Evolutionary conservation across 768 basidiomycete species (phyloP).

Genomic region (Collybiopsis luxurians): DNA sequence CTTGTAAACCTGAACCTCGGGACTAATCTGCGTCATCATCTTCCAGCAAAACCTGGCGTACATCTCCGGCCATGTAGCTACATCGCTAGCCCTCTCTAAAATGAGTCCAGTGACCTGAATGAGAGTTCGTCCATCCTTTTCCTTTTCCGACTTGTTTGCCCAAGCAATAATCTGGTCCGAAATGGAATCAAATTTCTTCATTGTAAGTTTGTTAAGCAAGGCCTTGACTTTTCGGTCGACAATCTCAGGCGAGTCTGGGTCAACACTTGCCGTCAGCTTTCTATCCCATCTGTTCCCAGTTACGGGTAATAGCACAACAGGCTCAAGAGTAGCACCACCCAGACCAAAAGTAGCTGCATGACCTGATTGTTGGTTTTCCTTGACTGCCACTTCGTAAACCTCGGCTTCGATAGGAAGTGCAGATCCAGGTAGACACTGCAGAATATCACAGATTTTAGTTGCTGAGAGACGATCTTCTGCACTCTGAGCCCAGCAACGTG

Average conservation of each 20-base stretch:
- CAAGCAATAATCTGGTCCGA: conserved; percentile 93
- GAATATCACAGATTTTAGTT: background rate
- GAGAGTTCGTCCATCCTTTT: conserved; percentile 90
- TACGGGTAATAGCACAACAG: conserved; percentile 71
- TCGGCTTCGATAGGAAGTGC: too few relatives aligned
- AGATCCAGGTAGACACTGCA: too few relatives aligned
- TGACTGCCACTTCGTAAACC: too few relatives aligned
- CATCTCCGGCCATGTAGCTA: conserved; percentile 95
- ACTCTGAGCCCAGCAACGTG: background rate
- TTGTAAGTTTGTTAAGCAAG: conserved; percentile 92
- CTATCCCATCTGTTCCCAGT: conserved; percentile 86
- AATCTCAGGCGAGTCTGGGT: conserved; percentile 73
- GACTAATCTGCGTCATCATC: conserved; percentile 92
- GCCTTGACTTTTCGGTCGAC: conserved; percentile 93
- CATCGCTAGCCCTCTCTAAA: conserved; percentile 97
- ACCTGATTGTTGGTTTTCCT: background rate
- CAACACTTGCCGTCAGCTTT: conserved; percentile 41
- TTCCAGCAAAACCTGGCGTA: conserved; percentile 93
- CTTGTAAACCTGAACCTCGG: conserved; percentile 85
- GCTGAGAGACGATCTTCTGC: background rate
- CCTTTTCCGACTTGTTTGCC: conserved; percentile 91
- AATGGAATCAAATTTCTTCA: conserved; percentile 95
- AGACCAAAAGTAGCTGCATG: conserved; percentile 20
- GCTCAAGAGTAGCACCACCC: conserved; percentile 44
- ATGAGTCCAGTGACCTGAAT: conserved; percentile 96